Evolutionary conservation across 116 monocot genomes (phyloP).

Genomic region (Phalaenopsis hybrid): DNA sequence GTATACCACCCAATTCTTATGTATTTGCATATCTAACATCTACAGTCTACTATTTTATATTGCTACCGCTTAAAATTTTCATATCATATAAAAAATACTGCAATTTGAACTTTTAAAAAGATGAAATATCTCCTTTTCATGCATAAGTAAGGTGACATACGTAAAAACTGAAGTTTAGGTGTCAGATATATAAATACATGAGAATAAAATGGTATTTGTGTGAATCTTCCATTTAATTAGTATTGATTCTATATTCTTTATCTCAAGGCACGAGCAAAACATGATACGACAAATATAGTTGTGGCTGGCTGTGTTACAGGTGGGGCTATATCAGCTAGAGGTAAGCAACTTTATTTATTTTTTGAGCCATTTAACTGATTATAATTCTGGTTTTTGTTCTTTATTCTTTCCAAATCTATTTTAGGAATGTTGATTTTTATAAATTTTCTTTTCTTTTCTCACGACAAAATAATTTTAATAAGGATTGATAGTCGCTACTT

Average conservation of each 20-base stretch:
- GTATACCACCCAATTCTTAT: too few species aligned
- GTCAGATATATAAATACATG: too few species aligned
- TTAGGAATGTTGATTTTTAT: neutral
- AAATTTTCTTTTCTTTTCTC: neutral
- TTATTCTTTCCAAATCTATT: neutral
- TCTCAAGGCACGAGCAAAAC: slow-evolving; percentile 77
- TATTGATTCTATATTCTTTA: slow-evolving; percentile 1
- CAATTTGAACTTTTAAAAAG: too few species aligned
- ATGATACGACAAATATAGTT: slow-evolving; percentile 85
- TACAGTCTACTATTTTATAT: too few species aligned
- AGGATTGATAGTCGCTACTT: neutral
- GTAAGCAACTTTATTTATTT: slow-evolving; percentile 26
- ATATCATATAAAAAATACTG: too few species aligned
- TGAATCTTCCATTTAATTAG: neutral
- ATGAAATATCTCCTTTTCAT: too few species aligned
- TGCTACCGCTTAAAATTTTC: too few species aligned
- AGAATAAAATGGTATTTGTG: too few species aligned
- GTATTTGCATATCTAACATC: too few species aligned
- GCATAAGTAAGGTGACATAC: too few species aligned
- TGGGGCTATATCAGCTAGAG: slow-evolving; percentile 80
- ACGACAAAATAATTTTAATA: neutral
- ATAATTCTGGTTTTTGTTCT: neutral
- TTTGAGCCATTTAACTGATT: neutral
- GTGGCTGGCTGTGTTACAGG: slow-evolving; percentile 94
- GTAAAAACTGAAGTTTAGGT: too few species aligned